Base-by-base conservation (phyloP, 306 rosid genomes). In the Cucurbita moschata region DNA sequence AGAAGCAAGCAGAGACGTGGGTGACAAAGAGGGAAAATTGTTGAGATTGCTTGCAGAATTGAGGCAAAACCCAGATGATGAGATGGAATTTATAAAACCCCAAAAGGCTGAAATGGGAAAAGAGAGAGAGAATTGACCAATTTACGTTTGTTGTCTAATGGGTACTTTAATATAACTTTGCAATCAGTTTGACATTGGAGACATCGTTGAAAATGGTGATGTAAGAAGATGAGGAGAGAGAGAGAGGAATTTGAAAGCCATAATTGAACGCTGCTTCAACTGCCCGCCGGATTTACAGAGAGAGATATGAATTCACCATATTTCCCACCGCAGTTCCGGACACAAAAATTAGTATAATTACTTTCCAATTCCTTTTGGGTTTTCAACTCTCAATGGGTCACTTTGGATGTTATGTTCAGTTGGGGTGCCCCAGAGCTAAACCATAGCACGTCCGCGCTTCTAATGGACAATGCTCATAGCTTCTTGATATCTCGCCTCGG, bases 271-370 rank as follows among this genome's bases (percentile, higher is more conserved):
- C 80, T 58, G 42, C 61, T 69, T 53, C 89, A 88, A 83, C 91
- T 0, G 79, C 89, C 88, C 77, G 42, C 88, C 87, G 86, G 80
- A 80, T 77, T 77, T 35, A 50, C 86, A 71, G 88, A 79, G 62
- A 30, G 8, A 38, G 39, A 16, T 69, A 75, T 75, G 46, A 77
- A 60, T 59, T 54, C 30, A 59, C 42, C 40, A 57, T 9, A 3
- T 23, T 23, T 23, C 3, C 16, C 14, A 6, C 7, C 1, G 13
- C 43, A 2, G 4, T 40, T 40, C 6, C 6, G 7, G 43, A 40
- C 7, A 40, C 9, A 16, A 39, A 39, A 10, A 5, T 30, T 62
- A 15, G 68, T 62, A 12, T 11, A 62, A 40, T 46, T 67, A 44
- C 44, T 43, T 67, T 44, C 6, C 56, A 39, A 44, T 67, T 67